Base-by-base conservation (phyloP, 139 green algal species). In the Micractinium sp. region DNA sequence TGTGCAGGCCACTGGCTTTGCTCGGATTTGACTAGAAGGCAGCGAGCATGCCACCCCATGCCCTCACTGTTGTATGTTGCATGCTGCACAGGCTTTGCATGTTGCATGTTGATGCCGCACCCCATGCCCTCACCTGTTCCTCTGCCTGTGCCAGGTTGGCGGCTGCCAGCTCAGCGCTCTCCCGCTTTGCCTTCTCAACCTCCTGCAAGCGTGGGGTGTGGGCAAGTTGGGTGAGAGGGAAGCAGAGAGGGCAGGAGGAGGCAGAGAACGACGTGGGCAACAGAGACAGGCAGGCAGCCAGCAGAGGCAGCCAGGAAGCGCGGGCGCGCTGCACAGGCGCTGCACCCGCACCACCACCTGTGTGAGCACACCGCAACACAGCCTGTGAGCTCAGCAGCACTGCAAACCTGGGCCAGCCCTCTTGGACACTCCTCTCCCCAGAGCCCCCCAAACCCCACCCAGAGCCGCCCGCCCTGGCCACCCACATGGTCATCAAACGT, bases 71-170 rank as follows among this genome's bases (percentile, higher is more conserved):
- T n/a, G n/a, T n/a, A n/a, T n/a, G n/a, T n/a, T n/a, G n/a, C n/a
- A n/a, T n/a, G n/a, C n/a, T n/a, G n/a, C n/a, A n/a, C n/a, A n/a
- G n/a, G n/a, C n/a, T n/a, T n/a, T n/a, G n/a, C n/a, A n/a, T n/a
- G n/a, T n/a, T n/a, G n/a, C n/a, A n/a, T n/a, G n/a, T n/a, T n/a
- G n/a, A n/a, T n/a, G n/a, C n/a, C n/a, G n/a, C n/a, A n/a, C n/a
- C n/a, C 47, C 47, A 9, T 56, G 47, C 47, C 47, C 38, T 23
- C 77, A 36, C 77, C 77, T 96, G 93, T 41, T 91, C 86, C 33
- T 81, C 87, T 47, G 93, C 89, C 60, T 91, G 91, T 13, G 87
- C 86, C 69, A 95, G 47, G 82, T 95, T 96, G 19, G 87, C 84
- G 35, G 87, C 53, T 63, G 82, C 76, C 69, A 92, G 81, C 87